Base-by-base conservation (phyloP, 2,329 filamentous ascomycete species). In the Spiromastix sp. region DNA sequence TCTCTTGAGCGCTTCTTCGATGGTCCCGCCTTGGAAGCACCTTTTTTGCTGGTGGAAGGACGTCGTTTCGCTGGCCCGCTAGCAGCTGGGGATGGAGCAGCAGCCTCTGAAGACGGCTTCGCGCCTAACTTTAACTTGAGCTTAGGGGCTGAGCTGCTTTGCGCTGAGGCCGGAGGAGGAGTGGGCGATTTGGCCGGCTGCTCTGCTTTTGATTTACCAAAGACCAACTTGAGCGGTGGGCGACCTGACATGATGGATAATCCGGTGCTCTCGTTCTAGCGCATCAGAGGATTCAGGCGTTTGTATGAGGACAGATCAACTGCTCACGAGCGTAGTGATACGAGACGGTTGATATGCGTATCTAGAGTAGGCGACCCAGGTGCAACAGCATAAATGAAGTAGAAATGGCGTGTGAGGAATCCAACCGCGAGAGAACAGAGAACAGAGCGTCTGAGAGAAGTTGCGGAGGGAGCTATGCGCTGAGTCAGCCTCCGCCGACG, bases 41-140 rank as follows among this genome's bases (percentile, higher is more conserved):
- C 24, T 10, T 30, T 34, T 29, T 46, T 46, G 5, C 36, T 13
- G 7, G 34, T 34, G 7, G 18, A 9, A 6, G 55, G 43, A 28
- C 57, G 51, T 25, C 48, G 17, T 32, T 45, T 44, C 28, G 46
- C 40, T n/a, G 38, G 31, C 25, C 34, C 36, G 13, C 45, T 31
- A 12, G 45, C 26, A 30, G 37, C 39, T 22, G 38, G 39, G 3
- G 46, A 34, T 7, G 48, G 44, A 5, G 52, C 44, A 19, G 55
- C 52, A 3, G 49, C 46, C 15, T 43, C 37, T 11, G 27, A 29
- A 18, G 51, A 38, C 5, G 51, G 44, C 36, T 57, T 56, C 37
- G 56, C 48, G 5, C 45, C 47, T 27, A 63, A 56, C 43, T 64
- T 66, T 2, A 65, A 46, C 0, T 55, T 66, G 39, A 66, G 46